Percentiles rank a stretch among this genome's conserved stretches.
Evolutionary conservation across 352 stramenopile genomes (phyloP).

Genomic region (Phytophthora capsici): DNA sequence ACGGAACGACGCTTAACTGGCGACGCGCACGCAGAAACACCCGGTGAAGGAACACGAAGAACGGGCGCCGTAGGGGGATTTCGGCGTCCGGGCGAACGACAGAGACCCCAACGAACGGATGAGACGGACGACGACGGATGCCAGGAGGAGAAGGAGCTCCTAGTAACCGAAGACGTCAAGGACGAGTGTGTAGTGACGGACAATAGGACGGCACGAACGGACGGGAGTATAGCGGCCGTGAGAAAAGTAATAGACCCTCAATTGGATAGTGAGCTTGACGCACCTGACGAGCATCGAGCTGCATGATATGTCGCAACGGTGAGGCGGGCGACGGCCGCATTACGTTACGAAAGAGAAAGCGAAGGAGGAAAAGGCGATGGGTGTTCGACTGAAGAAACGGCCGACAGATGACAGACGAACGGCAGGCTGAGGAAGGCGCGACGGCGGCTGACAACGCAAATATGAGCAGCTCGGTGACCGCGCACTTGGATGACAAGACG

Average conservation of each 20-base stretch:
- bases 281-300: background rate
- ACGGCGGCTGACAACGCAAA: too few species aligned
- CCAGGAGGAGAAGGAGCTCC: background rate
- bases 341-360: background rate
- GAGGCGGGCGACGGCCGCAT: background rate
- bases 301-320: background rate
- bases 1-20: background rate
- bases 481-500: too few species aligned
- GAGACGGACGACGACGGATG: background rate
- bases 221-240: background rate
- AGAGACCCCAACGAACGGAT: too few species aligned
- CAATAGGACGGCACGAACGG: background rate
- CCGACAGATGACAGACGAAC: too few species aligned
- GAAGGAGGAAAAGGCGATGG: too few species aligned
- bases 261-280: background rate
- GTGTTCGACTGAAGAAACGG: too few species aligned
- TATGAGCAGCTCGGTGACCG: too few species aligned
- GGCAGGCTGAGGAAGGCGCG: too few species aligned
- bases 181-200: background rate
- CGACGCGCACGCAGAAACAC: too few species aligned
- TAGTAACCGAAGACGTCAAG: background rate
- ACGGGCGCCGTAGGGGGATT: background rate
- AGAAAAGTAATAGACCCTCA: background rate
- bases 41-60: background rate
- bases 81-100: background rate